These are phyloP conservation scores for Beta vulgaris DNA, from an alignment of 148 eudicot species.

Conservation along the genomic window DNA sequence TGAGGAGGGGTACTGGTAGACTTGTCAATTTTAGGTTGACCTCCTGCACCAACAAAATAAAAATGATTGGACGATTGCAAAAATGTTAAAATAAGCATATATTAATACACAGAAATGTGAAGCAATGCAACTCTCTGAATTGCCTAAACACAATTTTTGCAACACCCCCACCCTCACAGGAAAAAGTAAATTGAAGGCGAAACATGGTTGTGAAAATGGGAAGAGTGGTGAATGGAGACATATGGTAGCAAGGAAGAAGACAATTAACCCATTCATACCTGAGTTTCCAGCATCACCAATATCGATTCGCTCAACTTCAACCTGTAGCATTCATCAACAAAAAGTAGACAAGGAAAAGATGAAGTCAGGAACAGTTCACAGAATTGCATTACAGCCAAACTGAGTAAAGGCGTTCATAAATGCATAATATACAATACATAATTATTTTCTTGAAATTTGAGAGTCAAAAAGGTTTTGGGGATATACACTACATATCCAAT, in stretches of 20 bases:
- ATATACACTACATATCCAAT: too few relatives aligned
- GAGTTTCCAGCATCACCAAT: conserved; percentile 57
- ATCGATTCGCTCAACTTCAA: conserved; percentile 84
- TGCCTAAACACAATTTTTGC: not conserved
- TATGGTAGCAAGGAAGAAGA: not conserved
- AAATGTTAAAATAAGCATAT: not conserved
- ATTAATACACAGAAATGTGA: not conserved
- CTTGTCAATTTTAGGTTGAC: conserved; percentile 43
- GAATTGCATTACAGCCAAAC: not conserved
- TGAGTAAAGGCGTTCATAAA: not conserved
- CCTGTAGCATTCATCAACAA: conserved; percentile 36
- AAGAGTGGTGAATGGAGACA: not conserved
- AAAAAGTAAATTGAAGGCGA: not conserved
- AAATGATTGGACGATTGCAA: not conserved
- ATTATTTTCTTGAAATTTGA: not conserved
- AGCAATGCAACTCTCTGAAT: not conserved
- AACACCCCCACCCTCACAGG: too few relatives aligned
- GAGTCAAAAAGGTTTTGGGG: too few relatives aligned
- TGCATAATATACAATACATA: not conserved
- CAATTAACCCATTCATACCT: conserved; percentile 36
- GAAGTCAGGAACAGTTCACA: not conserved
- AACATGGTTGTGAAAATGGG: not conserved
- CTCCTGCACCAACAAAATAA: conserved; percentile 33
- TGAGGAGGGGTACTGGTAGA: conserved; percentile 32
- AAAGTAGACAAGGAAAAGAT: not conserved